Conservation (phyloP, 2,329 filamentous ascomycete genomes). For the Fusarium sp. region DNA sequence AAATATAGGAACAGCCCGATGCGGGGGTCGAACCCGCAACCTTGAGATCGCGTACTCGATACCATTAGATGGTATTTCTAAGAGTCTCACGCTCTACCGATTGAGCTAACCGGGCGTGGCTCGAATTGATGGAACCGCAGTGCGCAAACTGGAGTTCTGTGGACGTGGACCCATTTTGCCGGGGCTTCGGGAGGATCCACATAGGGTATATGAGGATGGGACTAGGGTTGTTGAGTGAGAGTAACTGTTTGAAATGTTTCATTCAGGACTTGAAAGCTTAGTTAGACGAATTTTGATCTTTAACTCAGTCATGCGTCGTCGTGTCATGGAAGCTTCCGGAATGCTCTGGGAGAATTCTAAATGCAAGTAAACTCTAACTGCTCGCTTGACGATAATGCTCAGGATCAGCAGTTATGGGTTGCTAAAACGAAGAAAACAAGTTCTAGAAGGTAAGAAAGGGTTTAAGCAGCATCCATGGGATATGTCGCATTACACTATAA, state of each 20-base stretch:
- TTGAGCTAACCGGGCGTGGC: slow-evolving; percentile 46
- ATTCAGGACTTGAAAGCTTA: neutral
- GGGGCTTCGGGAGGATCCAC: neutral
- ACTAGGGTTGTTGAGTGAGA: neutral
- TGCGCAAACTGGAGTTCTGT: neutral
- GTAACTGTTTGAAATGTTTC: neutral
- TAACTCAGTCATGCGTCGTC: neutral
- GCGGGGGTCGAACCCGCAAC: slow-evolving; percentile 66
- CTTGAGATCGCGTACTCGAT: slow-evolving; percentile 57
- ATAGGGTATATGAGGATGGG: neutral
- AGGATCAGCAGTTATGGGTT: neutral
- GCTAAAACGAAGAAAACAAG: neutral
- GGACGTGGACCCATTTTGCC: neutral
- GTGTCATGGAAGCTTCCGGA: neutral
- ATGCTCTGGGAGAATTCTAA: neutral
- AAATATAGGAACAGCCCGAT: slow-evolving; percentile 46
- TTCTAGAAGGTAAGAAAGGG: too few relatives aligned
- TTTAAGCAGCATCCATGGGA: too few relatives aligned
- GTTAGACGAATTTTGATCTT: too few relatives aligned
- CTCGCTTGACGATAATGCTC: neutral
- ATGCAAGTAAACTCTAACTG: neutral
- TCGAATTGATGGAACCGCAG: neutral
- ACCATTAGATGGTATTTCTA: slow-evolving; percentile 42
- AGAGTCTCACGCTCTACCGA: slow-evolving; percentile 75
- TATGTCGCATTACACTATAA: too few relatives aligned